A percentile compares a stretch with the other conserved stretches of the same genome.
Evolutionary conservation across 371 early-diverging fungal species (phyloP).

Genomic region (Phascolomyces articulosus): DNA sequence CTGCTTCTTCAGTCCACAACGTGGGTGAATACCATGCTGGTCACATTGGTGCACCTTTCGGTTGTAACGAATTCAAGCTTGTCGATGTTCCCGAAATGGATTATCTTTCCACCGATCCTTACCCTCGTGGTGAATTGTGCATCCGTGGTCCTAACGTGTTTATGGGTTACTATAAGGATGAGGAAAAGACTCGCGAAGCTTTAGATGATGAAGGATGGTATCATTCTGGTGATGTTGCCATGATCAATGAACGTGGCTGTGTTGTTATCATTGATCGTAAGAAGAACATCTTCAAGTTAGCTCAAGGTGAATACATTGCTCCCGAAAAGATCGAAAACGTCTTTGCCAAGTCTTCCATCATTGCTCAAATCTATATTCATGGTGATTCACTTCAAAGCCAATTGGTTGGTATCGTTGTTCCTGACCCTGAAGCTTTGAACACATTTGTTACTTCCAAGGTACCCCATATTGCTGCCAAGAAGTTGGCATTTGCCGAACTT

Average conservation of each 20-base stretch:
- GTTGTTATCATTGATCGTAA: conserved; percentile 91
- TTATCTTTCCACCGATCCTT: conserved; percentile 78
- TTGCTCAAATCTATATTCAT: conserved; percentile 78
- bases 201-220: conserved; percentile 92
- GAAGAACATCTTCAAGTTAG: conserved; percentile 98
- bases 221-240: conserved; percentile 91
- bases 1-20: conserved; percentile 56
- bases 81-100: conserved; percentile 91
- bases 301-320: conserved; percentile 95
- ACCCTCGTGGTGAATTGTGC: conserved; percentile 94
- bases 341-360: conserved; percentile 52
- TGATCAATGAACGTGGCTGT: conserved; percentile 69
- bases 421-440: conserved; percentile 66
- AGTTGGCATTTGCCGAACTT: conserved; percentile 46
- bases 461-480: conserved; percentile 12
- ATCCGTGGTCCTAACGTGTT: conserved; percentile 85
- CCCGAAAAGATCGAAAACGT: conserved; percentile 95
- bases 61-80: conserved; percentile 80
- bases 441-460: conserved; percentile 27
- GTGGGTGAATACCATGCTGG: conserved; percentile 58
- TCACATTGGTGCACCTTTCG: conserved; percentile 74
- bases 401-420: conserved; percentile 87
- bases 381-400: conserved; percentile 84
- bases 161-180: conserved; percentile 85
- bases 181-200: conserved; percentile 79